phyloP scores from a whole-genome alignment of 306 rosid genomes.

The Begonia peltatifolia region DNA sequence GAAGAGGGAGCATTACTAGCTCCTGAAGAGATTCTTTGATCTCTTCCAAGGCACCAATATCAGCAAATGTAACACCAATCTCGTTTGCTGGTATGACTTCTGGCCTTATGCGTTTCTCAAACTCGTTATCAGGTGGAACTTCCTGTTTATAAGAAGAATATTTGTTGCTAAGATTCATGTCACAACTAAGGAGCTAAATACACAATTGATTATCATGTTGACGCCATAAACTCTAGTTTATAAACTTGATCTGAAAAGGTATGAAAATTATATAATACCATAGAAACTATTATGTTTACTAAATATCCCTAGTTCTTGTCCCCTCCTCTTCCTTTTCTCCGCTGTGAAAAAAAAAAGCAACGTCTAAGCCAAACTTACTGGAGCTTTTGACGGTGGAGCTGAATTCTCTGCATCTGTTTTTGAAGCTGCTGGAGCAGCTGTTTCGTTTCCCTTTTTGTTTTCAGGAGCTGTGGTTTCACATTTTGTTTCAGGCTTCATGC shows the following conservation, averaged over 20 bases:
- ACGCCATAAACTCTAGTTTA: too few species aligned
- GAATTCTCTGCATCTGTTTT: slow-evolving; percentile 31
- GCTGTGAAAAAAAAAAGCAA: too few species aligned
- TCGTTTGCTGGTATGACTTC: slow-evolving; percentile 86
- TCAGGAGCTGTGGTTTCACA: slow-evolving; percentile 25
- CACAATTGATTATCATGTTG: too few species aligned
- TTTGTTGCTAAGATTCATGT: not conserved
- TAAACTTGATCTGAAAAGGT: too few species aligned
- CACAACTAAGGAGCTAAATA: not conserved
- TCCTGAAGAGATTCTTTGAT: slow-evolving; percentile 95
- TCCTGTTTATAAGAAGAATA: slow-evolving; percentile 26
- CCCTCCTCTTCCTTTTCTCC: too few species aligned
- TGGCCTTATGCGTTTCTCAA: slow-evolving; percentile 89
- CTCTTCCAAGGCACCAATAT: slow-evolving; percentile 83
- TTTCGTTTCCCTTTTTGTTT: slow-evolving; percentile 32
- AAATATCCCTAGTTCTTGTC: too few species aligned
- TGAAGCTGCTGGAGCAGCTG: slow-evolving; percentile 14
- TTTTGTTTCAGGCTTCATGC: slow-evolving; percentile 35
- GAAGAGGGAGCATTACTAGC: slow-evolving; percentile 89
- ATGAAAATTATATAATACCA: too few species aligned
- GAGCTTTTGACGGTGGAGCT: slow-evolving; percentile 38
- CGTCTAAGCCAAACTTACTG: slow-evolving; percentile 21
- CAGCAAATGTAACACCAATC: slow-evolving; percentile 63
- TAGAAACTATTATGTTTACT: too few species aligned
- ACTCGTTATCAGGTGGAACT: slow-evolving; percentile 73